Evolutionary conservation across 2,329 filamentous ascomycete species (phyloP).

Genomic region (Arthrobotrys conoides): DNA sequence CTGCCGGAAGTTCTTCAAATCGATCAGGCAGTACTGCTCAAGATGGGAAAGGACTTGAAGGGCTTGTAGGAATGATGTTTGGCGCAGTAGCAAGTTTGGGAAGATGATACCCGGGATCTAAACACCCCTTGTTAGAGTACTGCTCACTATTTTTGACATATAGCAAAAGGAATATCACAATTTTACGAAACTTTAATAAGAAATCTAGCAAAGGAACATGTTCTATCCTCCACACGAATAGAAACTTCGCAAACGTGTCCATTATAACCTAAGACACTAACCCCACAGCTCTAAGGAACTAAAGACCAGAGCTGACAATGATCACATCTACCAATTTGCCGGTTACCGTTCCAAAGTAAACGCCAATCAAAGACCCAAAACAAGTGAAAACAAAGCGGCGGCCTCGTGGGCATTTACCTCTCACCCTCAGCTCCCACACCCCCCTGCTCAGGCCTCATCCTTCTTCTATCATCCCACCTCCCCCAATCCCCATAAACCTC

Average conservation of each 20-base stretch:
- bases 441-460: conserved; percentile 38
- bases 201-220: background rate
- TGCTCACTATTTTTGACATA: background rate
- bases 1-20: conserved; percentile 29
- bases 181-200: background rate
- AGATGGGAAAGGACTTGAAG: conserved; percentile 56
- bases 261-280: background rate
- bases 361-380: background rate
- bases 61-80: conserved; percentile 60
- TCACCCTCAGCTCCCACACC: background rate
- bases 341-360: background rate
- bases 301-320: background rate
- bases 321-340: background rate
- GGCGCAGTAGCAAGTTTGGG: conserved; percentile 56
- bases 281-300: background rate
- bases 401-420: no score
- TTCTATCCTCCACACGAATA: background rate
- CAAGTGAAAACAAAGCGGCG: no score
- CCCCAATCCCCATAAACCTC: conserved; percentile 59
- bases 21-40: background rate
- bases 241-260: background rate
- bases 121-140: background rate
- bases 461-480: conserved; percentile 45
- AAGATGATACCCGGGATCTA: conserved; percentile 22
- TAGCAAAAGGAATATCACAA: background rate